These are phyloP conservation scores for Vigna angularis DNA, from an alignment of 306 rosid species.

Conservation along the genomic window DNA sequence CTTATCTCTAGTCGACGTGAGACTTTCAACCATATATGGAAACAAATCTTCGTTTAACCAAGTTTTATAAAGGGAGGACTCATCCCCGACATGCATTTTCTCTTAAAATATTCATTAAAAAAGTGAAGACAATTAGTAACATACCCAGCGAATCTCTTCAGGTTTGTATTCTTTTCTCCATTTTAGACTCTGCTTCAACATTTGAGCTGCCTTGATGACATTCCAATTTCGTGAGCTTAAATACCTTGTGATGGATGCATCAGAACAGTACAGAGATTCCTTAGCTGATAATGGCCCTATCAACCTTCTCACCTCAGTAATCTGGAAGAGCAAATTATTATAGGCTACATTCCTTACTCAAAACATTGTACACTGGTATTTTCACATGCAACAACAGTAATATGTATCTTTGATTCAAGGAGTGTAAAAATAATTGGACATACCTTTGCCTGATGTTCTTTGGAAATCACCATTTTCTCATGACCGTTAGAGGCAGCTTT, in stretches of 20 bases:
- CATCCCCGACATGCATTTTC: slow-evolving; percentile 12
- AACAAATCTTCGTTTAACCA: slow-evolving; percentile 10
- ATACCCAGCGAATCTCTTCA: slow-evolving; percentile 86
- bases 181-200: slow-evolving; percentile 78
- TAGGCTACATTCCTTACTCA: background rate
- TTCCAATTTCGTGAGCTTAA: slow-evolving; percentile 82
- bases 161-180: slow-evolving; percentile 90
- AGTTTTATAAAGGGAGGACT: slow-evolving; percentile 13
- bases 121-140: slow-evolving; percentile 9
- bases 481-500: slow-evolving; percentile 52
- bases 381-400: slow-evolving; percentile 13
- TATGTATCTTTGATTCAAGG: background rate
- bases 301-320: slow-evolving; percentile 71
- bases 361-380: slow-evolving; percentile 9
- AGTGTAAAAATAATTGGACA: slow-evolving; percentile 19
- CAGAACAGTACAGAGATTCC: slow-evolving; percentile 74
- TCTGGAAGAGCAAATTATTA: slow-evolving; percentile 55
- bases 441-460: slow-evolving; percentile 78
- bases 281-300: slow-evolving; percentile 69
- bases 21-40: background rate
- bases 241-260: slow-evolving; percentile 73
- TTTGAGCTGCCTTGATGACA: slow-evolving; percentile 86
- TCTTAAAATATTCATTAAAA: background rate
- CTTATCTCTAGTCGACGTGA: too few species aligned
- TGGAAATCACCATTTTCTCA: slow-evolving; percentile 51